These are phyloP conservation scores for Rhodotorula mucilaginosa DNA, from an alignment of 1,284 basidiomycete genomes.

Conservation along the genomic window DNA sequence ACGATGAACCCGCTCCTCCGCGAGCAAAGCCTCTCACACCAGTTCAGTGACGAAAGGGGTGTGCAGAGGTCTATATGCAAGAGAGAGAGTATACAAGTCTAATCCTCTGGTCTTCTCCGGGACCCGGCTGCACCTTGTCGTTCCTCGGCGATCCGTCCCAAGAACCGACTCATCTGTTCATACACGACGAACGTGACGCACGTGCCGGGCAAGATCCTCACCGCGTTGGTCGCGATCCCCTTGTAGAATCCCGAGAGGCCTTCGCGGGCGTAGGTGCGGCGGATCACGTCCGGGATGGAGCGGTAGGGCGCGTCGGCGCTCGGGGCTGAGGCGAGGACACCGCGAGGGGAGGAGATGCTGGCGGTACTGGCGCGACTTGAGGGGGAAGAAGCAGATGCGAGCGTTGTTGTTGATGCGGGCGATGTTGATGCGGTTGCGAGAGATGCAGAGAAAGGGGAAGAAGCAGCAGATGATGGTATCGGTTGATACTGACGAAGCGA, in stretches of 20 bases:
- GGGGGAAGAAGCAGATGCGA: neutral
- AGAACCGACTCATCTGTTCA: slow-evolving; percentile 65
- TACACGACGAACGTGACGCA: slow-evolving; percentile 99
- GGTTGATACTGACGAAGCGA: slow-evolving; percentile 8
- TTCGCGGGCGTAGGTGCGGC: slow-evolving; percentile 75
- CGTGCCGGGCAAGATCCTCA: slow-evolving; percentile 91
- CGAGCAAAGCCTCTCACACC: neutral
- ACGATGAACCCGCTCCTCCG: no score
- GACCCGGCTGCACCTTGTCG: neutral
- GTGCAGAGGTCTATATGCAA: neutral
- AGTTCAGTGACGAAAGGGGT: neutral
- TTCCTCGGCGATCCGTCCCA: slow-evolving; percentile 21
- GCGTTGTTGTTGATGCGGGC: slow-evolving; percentile 4
- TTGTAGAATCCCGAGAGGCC: slow-evolving; percentile 88
- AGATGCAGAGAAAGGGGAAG: neutral
- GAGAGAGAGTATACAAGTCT: neutral
- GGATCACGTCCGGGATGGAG: slow-evolving; percentile 74
- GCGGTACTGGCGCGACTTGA: neutral
- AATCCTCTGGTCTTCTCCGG: neutral
- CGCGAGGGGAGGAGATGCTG: neutral
- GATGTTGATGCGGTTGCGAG: neutral
- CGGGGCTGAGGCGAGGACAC: slow-evolving; percentile 55
- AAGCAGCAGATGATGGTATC: neutral
- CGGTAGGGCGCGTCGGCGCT: slow-evolving; percentile 61
- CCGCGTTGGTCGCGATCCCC: slow-evolving; percentile 91